These are phyloP conservation scores for Ceratobasidium sp. DNA, from an alignment of 1,284 basidiomycete genomes.

Conservation along the genomic window DNA sequence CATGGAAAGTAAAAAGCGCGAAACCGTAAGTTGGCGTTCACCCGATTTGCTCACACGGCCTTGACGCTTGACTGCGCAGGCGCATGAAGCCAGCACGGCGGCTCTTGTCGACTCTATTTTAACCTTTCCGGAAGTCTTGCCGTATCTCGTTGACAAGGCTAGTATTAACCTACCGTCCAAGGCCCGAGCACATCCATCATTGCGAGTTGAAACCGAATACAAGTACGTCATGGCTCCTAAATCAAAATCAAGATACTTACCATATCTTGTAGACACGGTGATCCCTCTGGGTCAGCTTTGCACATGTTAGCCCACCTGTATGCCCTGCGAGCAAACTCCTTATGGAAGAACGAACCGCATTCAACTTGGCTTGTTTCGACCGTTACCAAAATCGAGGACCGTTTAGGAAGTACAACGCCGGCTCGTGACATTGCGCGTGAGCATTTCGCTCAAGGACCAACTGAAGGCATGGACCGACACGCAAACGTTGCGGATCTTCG, in stretches of 20 bases:
- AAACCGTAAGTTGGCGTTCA: constrained; percentile 56
- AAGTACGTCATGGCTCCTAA: constrained; percentile 57
- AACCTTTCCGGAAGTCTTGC: constrained; percentile 81
- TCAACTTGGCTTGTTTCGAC: constrained; percentile 75
- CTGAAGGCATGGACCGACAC: constrained; percentile 75
- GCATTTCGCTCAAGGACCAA: constrained; percentile 55
- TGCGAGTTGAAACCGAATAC: constrained; percentile 74
- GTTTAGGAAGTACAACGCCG: constrained; percentile 52
- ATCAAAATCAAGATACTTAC: constrained; percentile 50
- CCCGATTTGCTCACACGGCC: not conserved
- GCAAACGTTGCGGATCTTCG: constrained; percentile 70
- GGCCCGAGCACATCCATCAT: constrained; percentile 68
- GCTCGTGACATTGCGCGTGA: constrained; percentile 57
- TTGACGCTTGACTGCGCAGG: too few species aligned
- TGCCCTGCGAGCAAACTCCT: constrained; percentile 72
- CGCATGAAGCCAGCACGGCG: constrained; percentile 67
- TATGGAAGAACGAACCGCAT: constrained; percentile 83
- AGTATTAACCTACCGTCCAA: constrained; percentile 71
- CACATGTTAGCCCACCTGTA: constrained; percentile 86
- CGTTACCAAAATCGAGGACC: constrained; percentile 56
- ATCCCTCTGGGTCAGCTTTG: constrained; percentile 50
- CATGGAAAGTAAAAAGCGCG: constrained; percentile 64
- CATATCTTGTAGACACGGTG: constrained; percentile 43
- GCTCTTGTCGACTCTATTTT: constrained; percentile 78
- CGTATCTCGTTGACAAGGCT: constrained; percentile 83